phyloP scores from a whole-genome alignment of 1,139 yeast species.

The Diutina scorzettiae region DNA sequence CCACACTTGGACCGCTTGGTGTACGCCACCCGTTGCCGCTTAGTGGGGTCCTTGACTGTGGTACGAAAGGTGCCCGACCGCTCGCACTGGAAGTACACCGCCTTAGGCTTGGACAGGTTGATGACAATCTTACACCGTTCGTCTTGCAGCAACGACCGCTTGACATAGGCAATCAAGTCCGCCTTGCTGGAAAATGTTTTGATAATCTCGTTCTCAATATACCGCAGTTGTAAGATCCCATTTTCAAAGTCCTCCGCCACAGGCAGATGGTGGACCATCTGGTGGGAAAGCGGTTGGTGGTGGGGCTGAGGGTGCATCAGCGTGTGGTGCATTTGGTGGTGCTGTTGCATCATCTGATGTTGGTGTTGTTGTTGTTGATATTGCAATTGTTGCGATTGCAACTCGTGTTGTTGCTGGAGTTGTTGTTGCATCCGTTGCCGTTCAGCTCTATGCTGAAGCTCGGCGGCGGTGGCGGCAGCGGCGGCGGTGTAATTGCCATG shows the following conservation, averaged over 20 bases:
- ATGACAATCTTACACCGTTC: constrained; percentile 39
- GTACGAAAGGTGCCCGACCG: constrained; percentile 37
- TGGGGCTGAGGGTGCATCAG: constrained; percentile 10
- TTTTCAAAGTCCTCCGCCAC: constrained; percentile 8
- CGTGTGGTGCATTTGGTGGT: constrained; percentile 10
- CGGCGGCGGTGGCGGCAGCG: constrained; percentile 8
- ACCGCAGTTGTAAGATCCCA: constrained; percentile 17
- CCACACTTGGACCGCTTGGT: constrained; percentile 40
- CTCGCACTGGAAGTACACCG: constrained; percentile 40
- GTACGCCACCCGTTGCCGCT: constrained; percentile 40
- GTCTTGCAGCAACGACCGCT: constrained; percentile 28
- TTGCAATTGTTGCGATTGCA: constrained; percentile 9
- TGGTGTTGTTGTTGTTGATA: constrained; percentile 9
- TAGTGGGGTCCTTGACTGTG: constrained; percentile 35
- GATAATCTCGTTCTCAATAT: constrained; percentile 33
- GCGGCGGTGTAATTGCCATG: constrained; percentile 11
- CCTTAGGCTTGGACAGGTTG: constrained; percentile 38
- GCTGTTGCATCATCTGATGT: constrained; percentile 9
- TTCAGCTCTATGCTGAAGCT: constrained; percentile 4
- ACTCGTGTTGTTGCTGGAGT: constrained; percentile 8
- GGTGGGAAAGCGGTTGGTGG: constrained; percentile 11
- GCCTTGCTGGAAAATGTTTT: constrained; percentile 31
- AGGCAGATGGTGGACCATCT: constrained; percentile 6
- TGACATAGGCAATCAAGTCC: constrained; percentile 32
- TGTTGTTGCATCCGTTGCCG: constrained; percentile 8